phyloP scores from a whole-genome alignment of 345 rosid genomes.

The Firmiana major region DNA sequence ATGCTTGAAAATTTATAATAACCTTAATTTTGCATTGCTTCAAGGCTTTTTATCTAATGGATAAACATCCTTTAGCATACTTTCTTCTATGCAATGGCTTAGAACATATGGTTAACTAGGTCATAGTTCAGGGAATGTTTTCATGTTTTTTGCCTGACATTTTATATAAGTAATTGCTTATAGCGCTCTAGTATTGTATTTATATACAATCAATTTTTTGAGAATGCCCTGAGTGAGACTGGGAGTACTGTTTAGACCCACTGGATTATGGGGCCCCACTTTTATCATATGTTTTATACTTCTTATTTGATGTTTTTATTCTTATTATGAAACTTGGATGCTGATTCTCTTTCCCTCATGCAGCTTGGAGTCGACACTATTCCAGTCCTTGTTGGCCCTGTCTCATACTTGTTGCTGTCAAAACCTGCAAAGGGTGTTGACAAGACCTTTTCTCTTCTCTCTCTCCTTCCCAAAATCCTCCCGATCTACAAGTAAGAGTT shows the following conservation, averaged over 20 bases:
- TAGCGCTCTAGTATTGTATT: not conserved
- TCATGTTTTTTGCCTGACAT: not conserved
- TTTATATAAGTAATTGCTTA: not conserved
- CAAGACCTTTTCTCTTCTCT: slow-evolving; percentile 71
- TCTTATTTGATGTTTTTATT: not conserved
- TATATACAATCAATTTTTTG: not conserved
- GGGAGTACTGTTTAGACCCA: not conserved
- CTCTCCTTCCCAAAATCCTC: slow-evolving; percentile 81
- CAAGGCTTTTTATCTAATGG: not conserved
- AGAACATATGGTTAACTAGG: not conserved
- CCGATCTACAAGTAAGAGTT: slow-evolving; percentile 80
- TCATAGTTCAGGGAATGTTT: not conserved
- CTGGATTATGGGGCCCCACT: not conserved
- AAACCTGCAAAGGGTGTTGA: slow-evolving; percentile 96
- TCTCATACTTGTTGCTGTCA: slow-evolving; percentile 86
- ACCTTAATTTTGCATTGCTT: not conserved
- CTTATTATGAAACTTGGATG: slow-evolving; percentile 5
- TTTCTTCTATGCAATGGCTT: not conserved
- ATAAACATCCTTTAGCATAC: not conserved
- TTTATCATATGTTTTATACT: not conserved
- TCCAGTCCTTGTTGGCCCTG: slow-evolving; percentile 91
- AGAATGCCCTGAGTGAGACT: not conserved
- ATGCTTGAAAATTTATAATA: not conserved
- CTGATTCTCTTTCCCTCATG: slow-evolving; percentile 22
- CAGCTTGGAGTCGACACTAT: slow-evolving; percentile 92